Evolutionary conservation across 805 yeast species (phyloP).

Genomic region (Ogataea wickerhamii): DNA sequence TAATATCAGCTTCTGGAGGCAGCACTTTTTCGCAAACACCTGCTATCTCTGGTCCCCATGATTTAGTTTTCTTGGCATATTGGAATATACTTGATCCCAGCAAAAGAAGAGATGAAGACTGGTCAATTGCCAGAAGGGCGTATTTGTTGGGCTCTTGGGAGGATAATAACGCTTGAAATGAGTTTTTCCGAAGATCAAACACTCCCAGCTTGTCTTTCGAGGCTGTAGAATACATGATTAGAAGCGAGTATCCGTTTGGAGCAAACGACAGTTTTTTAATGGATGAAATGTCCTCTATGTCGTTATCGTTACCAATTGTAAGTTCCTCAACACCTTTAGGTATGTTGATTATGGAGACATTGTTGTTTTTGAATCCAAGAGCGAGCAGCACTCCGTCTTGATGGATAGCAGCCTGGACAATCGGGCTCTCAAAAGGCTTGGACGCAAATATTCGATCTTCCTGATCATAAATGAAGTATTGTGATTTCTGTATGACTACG

Average conservation of each 20-base stretch:
- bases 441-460: constrained; percentile 7
- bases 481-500: constrained; percentile 13
- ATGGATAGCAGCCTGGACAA: constrained; percentile 26
- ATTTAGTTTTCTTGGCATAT: constrained; percentile 22
- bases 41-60: constrained; percentile 14
- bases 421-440: constrained; percentile 4
- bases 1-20: not conserved
- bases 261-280: constrained; percentile 47
- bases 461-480: constrained; percentile 9
- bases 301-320: constrained; percentile 21
- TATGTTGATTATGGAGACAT: constrained; percentile 38
- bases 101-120: constrained; percentile 16
- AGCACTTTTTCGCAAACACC: not conserved
- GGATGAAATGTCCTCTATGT: constrained; percentile 1
- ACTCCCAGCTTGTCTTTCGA: constrained; percentile 16
- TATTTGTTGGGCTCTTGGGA: not conserved
- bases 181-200: constrained; percentile 24
- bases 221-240: constrained; percentile 11
- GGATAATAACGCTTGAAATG: constrained; percentile 6
- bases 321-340: constrained; percentile 37
- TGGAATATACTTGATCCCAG: constrained; percentile 12
- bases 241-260: constrained; percentile 61
- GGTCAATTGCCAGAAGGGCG: constrained; percentile 13
- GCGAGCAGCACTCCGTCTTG: constrained; percentile 38
- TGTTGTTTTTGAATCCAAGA: constrained; percentile 33